Base-by-base conservation (phyloP, 768 basidiomycete species). In the Suillus variegatus region DNA sequence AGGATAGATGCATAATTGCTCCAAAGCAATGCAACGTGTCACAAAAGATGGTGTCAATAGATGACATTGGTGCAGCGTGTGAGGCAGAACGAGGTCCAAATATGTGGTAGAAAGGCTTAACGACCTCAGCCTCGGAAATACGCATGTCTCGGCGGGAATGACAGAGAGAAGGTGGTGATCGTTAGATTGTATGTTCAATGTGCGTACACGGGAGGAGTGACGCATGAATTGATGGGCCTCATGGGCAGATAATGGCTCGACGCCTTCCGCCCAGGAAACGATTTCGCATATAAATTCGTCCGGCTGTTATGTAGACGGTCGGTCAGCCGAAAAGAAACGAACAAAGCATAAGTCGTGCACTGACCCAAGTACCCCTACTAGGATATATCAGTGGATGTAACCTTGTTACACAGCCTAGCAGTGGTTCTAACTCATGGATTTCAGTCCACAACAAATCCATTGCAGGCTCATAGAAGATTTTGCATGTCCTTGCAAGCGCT, bases 1-100 rank as follows among this genome's bases (percentile, higher is more conserved):
- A 38, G 36, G 36, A 35, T 6, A 0, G 12, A 55, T 3, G 32
- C 0, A 7, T 13, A 55, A 55, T 32, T 35, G 10, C 20, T 55
- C 10, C 32, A 55, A 55, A 13, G 18, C 3, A 55, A 20, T 2
- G 5, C 32, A 20, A 20, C 54, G 32, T 5, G 20, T n/a, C 32
- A 6, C 20, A 13, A 35, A 3, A 20, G 32, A 13, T 32, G 0
- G 3, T n/a, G 18, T 20, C 20, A 20, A 6, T n/a, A n/a, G 4
- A 35, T 6, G 6, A 20, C 54, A n/a, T 3, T 88, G 32, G 6
- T 10, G 54, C 20, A 55, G 54, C 32, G 2, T n/a, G 2, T 35
- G 54, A 18, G 54, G 6, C 54, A n/a, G 54, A 9, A 55, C 14
- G 2, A 36, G 20, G 32, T 55, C 1, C 6, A 55, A 7, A n/a